Evolutionary conservation across 306 rosid species (phyloP).

Genomic region (Rubus parviflorus): DNA sequence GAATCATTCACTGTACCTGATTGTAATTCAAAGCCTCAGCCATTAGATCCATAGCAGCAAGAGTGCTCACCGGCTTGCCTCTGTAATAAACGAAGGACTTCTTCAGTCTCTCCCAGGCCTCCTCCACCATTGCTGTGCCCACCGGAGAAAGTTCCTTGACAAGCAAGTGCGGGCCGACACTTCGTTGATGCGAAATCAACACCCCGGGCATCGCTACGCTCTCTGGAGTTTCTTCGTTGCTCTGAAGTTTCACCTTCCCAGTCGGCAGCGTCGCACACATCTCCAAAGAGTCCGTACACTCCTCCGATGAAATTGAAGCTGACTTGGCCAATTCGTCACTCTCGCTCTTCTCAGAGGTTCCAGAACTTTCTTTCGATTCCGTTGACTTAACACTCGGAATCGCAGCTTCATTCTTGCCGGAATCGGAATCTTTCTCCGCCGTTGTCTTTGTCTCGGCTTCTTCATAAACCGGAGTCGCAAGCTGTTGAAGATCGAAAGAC

Average conservation of each 20-base stretch:
- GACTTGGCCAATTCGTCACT: background rate
- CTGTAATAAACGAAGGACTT: conserved; percentile 14
- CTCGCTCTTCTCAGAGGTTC: background rate
- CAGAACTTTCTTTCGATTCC: background rate
- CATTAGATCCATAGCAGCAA: conserved; percentile 28
- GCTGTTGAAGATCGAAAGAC: no score
- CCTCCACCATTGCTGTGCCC: conserved; percentile 18
- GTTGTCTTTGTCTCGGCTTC: no score
- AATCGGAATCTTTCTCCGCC: background rate
- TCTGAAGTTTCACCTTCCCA: no score
- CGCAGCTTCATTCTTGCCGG: background rate
- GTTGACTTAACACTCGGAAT: background rate
- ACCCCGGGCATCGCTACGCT: no score
- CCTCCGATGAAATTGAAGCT: no score
- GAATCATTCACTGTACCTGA: conserved; percentile 10
- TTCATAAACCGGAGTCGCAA: no score
- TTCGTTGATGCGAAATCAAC: no score
- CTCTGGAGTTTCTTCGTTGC: no score
- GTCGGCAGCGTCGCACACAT: no score
- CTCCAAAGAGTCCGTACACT: no score
- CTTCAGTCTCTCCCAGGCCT: conserved; percentile 33
- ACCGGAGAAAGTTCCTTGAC: no score
- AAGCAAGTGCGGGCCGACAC: no score
- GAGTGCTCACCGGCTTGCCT: conserved; percentile 27
- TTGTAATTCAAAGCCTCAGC: conserved; percentile 28